A percentile compares a stretch with the other conserved stretches of the same genome.
Conservation (phyloP, 2,329 filamentous ascomycete species). For the Arachnomyces sp. region DNA sequence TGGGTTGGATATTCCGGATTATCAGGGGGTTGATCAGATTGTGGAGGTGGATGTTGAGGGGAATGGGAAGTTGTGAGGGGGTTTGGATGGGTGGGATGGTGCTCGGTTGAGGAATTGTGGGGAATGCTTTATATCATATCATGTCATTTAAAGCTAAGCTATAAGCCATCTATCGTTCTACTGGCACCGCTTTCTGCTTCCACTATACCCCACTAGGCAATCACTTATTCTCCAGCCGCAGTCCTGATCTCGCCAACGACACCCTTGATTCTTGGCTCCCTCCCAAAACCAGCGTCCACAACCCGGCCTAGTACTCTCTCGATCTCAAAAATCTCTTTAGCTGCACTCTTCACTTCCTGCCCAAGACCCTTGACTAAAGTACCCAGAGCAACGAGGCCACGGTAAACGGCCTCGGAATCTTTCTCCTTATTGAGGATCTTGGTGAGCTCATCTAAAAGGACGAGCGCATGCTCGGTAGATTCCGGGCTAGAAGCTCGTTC, state of each 20-base stretch:
- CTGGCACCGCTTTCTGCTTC: no score
- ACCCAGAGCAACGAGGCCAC: constrained; percentile 72
- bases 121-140: no score
- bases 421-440: constrained; percentile 56
- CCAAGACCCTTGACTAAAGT: constrained; percentile 58
- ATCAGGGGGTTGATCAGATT: constrained; percentile 80
- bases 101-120: not conserved
- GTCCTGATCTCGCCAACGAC: constrained; percentile 53
- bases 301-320: constrained; percentile 39
- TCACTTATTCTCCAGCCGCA: constrained; percentile 15
- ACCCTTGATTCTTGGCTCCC: constrained; percentile 53
- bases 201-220: constrained; percentile 2
- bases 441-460: constrained; percentile 54
- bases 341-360: constrained; percentile 50
- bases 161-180: no score
- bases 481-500: constrained; percentile 29
- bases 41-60: constrained; percentile 57
- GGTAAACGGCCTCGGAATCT: constrained; percentile 76
- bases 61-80: constrained; percentile 25
- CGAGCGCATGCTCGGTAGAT: constrained; percentile 41
- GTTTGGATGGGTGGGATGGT: not conserved
- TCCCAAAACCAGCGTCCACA: constrained; percentile 41
- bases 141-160: no score
- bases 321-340: constrained; percentile 50
- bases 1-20: constrained; percentile 70